phyloP scores from a whole-genome alignment of 495 filamentous ascomycete species.

The Aspergillus diversus region DNA sequence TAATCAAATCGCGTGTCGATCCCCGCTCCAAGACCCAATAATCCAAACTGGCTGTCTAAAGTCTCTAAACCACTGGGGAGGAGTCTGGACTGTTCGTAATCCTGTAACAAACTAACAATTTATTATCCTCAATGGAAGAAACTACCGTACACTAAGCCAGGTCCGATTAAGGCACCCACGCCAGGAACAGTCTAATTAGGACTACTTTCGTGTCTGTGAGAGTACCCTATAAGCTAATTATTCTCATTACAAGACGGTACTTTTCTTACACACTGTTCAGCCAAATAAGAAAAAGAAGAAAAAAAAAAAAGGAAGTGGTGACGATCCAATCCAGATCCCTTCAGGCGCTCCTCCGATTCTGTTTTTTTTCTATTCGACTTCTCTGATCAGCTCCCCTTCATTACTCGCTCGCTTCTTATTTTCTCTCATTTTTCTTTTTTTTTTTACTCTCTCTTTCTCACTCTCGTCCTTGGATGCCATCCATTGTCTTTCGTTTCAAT shows the following conservation, averaged over 20 bases:
- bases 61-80: neutral
- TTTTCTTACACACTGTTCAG: neutral
- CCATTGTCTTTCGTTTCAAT: constrained; percentile 18
- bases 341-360: constrained; percentile 12
- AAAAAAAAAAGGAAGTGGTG: constrained; percentile 15
- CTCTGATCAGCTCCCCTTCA: constrained; percentile 13
- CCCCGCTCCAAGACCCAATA: constrained; percentile 23
- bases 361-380: constrained; percentile 19
- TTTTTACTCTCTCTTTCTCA: constrained; percentile 13
- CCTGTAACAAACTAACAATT: neutral
- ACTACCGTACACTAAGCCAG: neutral
- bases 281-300: constrained; percentile 2
- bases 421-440: constrained; percentile 13
- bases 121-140: too few species aligned
- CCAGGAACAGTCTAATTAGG: constrained; percentile 5
- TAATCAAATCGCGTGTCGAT: constrained; percentile 21
- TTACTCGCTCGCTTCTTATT: neutral
- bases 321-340: constrained; percentile 40
- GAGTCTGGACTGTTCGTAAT: constrained; percentile 16
- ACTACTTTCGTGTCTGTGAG: neutral
- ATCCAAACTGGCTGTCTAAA: constrained; percentile 13
- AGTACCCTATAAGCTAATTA: neutral
- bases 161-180: constrained; percentile 9
- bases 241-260: neutral
- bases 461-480: constrained; percentile 15